Evolutionary conservation across 192 early-diverging fungal species (phyloP).

Genomic region (Backusella australiensis): DNA sequence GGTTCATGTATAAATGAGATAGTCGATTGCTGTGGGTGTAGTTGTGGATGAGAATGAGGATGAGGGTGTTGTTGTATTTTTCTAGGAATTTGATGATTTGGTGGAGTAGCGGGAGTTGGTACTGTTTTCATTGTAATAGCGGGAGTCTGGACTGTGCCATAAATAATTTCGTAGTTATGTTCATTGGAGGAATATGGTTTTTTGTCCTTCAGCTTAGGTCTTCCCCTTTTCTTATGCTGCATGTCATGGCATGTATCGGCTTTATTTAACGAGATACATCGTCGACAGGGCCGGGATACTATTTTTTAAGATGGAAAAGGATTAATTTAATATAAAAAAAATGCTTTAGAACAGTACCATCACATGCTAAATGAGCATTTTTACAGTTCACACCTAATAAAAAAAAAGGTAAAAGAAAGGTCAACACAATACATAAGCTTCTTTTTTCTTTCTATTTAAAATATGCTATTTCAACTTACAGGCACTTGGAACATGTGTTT

Average conservation of each 20-base stretch:
- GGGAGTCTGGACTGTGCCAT: constrained; percentile 27
- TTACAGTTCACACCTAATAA: constrained; percentile 72
- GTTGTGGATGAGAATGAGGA: background rate
- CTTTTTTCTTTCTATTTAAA: background rate
- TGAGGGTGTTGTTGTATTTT: background rate
- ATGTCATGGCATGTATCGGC: constrained; percentile 83
- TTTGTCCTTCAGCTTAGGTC: constrained; percentile 74
- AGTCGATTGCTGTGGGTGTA: background rate
- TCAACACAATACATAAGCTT: background rate
- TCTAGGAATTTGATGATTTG: background rate
- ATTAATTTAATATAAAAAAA: constrained; percentile 15
- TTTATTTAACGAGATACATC: constrained; percentile 72
- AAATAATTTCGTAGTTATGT: constrained; percentile 29
- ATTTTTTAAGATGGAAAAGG: constrained; percentile 3
- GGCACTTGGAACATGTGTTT: constrained; percentile 83
- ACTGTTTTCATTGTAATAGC: constrained; percentile 9
- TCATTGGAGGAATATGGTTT: constrained; percentile 26
- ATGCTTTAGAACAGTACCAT: constrained; percentile 53
- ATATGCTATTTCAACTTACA: constrained; percentile 42
- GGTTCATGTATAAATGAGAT: constrained; percentile 24
- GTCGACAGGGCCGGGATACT: constrained; percentile 75
- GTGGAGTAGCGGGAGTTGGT: background rate
- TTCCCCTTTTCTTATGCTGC: constrained; percentile 84
- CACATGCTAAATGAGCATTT: constrained; percentile 84
- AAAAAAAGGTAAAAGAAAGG: background rate